Evolutionary conservation across 192 early-diverging fungal genomes (phyloP).

Genomic region (Mycoemilia scoparia): DNA sequence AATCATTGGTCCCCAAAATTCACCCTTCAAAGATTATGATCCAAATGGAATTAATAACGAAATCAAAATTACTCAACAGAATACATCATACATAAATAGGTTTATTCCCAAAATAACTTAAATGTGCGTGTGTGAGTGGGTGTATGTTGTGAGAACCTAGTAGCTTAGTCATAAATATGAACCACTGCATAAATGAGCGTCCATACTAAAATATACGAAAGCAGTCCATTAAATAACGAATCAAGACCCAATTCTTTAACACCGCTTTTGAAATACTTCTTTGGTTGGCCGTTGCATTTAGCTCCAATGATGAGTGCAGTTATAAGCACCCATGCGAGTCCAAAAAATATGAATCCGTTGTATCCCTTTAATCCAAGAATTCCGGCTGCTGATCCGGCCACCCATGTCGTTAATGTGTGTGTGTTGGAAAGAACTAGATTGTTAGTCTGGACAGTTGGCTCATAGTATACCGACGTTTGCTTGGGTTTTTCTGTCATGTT

Average conservation of each 20-base stretch:
- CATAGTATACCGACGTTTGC: too few relatives aligned
- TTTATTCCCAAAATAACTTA: too few relatives aligned
- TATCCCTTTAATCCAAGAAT: constrained; percentile 71
- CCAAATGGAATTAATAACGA: too few relatives aligned
- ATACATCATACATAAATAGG: too few relatives aligned
- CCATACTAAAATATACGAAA: constrained; percentile 29
- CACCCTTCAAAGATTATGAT: too few relatives aligned
- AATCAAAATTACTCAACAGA: too few relatives aligned
- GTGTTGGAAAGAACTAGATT: constrained; percentile 25
- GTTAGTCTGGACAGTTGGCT: constrained; percentile 28
- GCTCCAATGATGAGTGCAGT: constrained; percentile 36
- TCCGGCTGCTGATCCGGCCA: constrained; percentile 67
- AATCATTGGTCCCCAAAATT: too few relatives aligned
- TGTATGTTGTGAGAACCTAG: too few relatives aligned
- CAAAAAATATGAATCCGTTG: constrained; percentile 73
- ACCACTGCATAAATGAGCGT: constrained; percentile 28
- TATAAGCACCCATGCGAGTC: constrained; percentile 40
- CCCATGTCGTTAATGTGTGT: constrained; percentile 28
- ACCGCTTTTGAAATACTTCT: constrained; percentile 36
- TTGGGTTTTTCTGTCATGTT: too few relatives aligned
- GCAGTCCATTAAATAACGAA: constrained; percentile 21
- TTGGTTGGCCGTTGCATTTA: constrained; percentile 37
- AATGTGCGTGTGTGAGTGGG: too few relatives aligned
- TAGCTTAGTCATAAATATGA: constrained; percentile 27
- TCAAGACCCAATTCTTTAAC: constrained; percentile 21